phyloP scores from a whole-genome alignment of 306 rosid species.

The Mimosa bimucronata region DNA sequence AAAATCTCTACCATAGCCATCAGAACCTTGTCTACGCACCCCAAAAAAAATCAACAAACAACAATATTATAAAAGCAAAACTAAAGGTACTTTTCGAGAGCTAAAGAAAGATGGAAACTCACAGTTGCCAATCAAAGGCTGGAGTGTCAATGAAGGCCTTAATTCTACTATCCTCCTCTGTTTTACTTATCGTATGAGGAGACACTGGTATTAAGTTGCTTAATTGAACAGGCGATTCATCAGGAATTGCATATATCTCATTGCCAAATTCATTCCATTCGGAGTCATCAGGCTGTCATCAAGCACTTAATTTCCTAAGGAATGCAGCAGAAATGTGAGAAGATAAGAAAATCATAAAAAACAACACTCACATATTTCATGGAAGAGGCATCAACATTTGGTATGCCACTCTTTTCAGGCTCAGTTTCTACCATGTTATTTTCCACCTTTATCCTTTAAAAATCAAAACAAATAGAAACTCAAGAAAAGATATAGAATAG shows the following conservation, averaged over 20 bases:
- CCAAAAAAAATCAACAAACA: too few species aligned
- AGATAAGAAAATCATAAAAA: background rate
- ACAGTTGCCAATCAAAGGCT: slow-evolving; percentile 96
- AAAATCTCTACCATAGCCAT: slow-evolving; percentile 39
- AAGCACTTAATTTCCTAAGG: slow-evolving; percentile 23
- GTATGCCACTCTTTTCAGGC: too few species aligned
- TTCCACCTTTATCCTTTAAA: too few species aligned
- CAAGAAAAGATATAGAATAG: too few species aligned
- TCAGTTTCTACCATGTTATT: too few species aligned
- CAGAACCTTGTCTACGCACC: slow-evolving; percentile 82
- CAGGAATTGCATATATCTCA: slow-evolving; percentile 91
- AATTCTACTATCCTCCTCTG: slow-evolving; percentile 94
- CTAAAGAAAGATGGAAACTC: slow-evolving; percentile 39
- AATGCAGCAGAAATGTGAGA: background rate
- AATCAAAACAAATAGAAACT: too few species aligned
- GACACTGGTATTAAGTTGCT: slow-evolving; percentile 67
- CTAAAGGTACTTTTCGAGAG: slow-evolving; percentile 1
- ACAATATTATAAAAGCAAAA: background rate
- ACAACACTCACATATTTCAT: slow-evolving; percentile 34
- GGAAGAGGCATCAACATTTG: too few species aligned
- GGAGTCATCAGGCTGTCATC: slow-evolving; percentile 70
- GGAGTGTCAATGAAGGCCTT: slow-evolving; percentile 89
- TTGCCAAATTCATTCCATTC: slow-evolving; percentile 99
- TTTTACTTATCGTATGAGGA: slow-evolving; percentile 67
- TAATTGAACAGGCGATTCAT: slow-evolving; percentile 65